phyloP scores from a whole-genome alignment of 2,329 filamentous ascomycete genomes.

The Pseudodiploospora longispora region DNA sequence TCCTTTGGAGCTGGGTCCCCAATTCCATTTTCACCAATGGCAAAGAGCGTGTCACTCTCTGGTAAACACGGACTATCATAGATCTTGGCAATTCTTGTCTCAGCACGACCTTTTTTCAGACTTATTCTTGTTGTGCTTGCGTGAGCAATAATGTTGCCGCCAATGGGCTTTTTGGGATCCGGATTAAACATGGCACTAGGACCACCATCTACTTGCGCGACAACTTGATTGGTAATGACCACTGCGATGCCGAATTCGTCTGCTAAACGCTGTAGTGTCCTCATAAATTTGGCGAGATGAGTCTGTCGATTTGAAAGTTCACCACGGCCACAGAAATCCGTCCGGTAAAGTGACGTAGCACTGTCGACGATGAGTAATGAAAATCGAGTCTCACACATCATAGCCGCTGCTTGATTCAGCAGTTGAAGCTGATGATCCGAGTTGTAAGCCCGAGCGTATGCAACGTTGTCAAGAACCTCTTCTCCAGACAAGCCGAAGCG shows the following conservation, averaged over 20 bases:
- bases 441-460: slow-evolving; percentile 96
- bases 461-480: slow-evolving; percentile 96
- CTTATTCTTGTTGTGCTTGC: slow-evolving; percentile 92
- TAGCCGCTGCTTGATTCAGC: slow-evolving; percentile 86
- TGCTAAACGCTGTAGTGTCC: slow-evolving; percentile 68
- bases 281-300: slow-evolving; percentile 82
- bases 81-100: slow-evolving; percentile 97
- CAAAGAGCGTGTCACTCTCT: slow-evolving; percentile 93
- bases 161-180: slow-evolving; percentile 97
- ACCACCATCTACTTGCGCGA: slow-evolving; percentile 94
- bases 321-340: slow-evolving; percentile 92
- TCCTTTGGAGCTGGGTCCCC: slow-evolving; percentile 95
- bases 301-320: slow-evolving; percentile 91
- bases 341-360: slow-evolving; percentile 89
- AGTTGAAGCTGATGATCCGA: slow-evolving; percentile 95
- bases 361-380: slow-evolving; percentile 94
- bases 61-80: slow-evolving; percentile 97
- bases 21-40: slow-evolving; percentile 95
- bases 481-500: slow-evolving; percentile 91
- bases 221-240: slow-evolving; percentile 97
- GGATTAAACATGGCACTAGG: slow-evolving; percentile 98
- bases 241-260: slow-evolving; percentile 93
- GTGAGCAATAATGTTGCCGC: slow-evolving; percentile 97
- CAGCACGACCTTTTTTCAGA: slow-evolving; percentile 87
- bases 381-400: slow-evolving; percentile 99